These are phyloP conservation scores for Apiospora arundinis DNA, from an alignment of 2,329 filamentous ascomycete genomes.

Conservation along the genomic window DNA sequence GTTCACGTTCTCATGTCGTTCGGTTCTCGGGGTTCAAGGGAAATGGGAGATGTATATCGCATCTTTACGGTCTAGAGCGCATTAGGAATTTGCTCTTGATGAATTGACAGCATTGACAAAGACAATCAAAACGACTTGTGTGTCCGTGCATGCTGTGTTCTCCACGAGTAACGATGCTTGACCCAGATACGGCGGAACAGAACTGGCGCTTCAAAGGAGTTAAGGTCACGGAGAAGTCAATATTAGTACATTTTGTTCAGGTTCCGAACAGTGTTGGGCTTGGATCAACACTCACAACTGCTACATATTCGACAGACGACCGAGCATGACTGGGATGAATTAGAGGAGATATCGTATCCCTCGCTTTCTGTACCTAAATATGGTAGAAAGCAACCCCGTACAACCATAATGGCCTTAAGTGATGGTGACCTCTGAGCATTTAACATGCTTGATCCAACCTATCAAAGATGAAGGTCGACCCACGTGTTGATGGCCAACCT, in stretches of 20 bases:
- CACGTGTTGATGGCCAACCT: neutral
- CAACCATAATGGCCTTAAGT: neutral
- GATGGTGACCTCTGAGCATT: neutral
- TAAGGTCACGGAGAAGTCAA: slow-evolving; percentile 19
- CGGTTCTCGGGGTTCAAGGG: slow-evolving; percentile 39
- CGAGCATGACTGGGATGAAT: slow-evolving; percentile 10
- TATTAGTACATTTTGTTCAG: slow-evolving; percentile 5
- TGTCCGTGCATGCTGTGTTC: slow-evolving; percentile 17
- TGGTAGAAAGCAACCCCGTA: slow-evolving; percentile 12
- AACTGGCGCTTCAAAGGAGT: slow-evolving; percentile 18
- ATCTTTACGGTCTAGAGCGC: slow-evolving; percentile 40
- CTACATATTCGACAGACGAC: slow-evolving; percentile 7
- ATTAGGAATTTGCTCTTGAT: slow-evolving; percentile 35
- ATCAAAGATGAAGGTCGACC: neutral
- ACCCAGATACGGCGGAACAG: slow-evolving; percentile 11
- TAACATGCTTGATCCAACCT: neutral
- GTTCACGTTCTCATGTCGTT: slow-evolving; percentile 42
- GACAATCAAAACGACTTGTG: slow-evolving; percentile 28
- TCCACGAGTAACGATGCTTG: slow-evolving; percentile 16
- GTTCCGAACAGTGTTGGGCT: neutral
- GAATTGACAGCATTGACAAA: slow-evolving; percentile 39
- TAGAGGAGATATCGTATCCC: neutral
- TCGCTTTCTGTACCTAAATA: slow-evolving; percentile 19
- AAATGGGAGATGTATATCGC: slow-evolving; percentile 43
- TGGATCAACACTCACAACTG: slow-evolving; percentile 9